Percentiles rank a stretch among this genome's conserved stretches.
Conservation (phyloP, 495 filamentous ascomycete species). For the Penicillium antarcticum region DNA sequence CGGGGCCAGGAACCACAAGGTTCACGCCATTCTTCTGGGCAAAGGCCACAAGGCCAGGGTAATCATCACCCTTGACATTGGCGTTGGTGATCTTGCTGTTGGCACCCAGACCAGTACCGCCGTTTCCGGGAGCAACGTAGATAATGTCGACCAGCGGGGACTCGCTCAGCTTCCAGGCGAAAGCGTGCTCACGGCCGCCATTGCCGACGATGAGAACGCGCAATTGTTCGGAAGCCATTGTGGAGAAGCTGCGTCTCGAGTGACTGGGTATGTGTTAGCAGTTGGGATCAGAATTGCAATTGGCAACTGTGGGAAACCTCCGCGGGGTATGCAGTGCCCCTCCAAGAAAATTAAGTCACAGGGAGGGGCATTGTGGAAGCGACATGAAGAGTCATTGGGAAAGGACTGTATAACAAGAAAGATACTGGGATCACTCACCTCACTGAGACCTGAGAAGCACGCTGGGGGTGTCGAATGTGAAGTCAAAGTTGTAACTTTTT, state of each 20-base stretch:
- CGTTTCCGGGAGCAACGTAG: constrained; percentile 70
- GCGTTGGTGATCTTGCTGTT: constrained; percentile 72
- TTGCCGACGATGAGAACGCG: constrained; percentile 84
- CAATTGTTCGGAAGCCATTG: constrained; percentile 46
- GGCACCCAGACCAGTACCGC: constrained; percentile 68
- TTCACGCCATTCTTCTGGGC: constrained; percentile 73
- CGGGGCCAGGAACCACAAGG: constrained; percentile 86
- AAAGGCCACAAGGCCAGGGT: constrained; percentile 69
- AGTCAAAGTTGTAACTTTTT: constrained; percentile 22
- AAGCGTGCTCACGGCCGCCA: constrained; percentile 90
- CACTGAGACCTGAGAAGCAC: constrained; percentile 31
- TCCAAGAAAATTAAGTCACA: constrained; percentile 7
- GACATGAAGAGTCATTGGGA: background rate
- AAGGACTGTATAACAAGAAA: background rate
- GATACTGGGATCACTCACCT: constrained; percentile 22
- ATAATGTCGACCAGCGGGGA: constrained; percentile 56
- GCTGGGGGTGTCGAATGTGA: constrained; percentile 10
- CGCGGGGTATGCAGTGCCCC: constrained; percentile 29
- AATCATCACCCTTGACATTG: constrained; percentile 69
- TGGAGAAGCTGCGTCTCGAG: constrained; percentile 31
- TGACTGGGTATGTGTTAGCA: constrained; percentile 21
- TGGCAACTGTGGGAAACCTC: constrained; percentile 14
- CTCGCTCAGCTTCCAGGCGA: constrained; percentile 90
- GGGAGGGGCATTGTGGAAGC: background rate
- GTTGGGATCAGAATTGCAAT: background rate